A percentile compares a stretch with the other conserved stretches of the same genome.
These are phyloP conservation scores for Cucumis hystrix DNA, from an alignment of 306 rosid species.

Conservation along the genomic window DNA sequence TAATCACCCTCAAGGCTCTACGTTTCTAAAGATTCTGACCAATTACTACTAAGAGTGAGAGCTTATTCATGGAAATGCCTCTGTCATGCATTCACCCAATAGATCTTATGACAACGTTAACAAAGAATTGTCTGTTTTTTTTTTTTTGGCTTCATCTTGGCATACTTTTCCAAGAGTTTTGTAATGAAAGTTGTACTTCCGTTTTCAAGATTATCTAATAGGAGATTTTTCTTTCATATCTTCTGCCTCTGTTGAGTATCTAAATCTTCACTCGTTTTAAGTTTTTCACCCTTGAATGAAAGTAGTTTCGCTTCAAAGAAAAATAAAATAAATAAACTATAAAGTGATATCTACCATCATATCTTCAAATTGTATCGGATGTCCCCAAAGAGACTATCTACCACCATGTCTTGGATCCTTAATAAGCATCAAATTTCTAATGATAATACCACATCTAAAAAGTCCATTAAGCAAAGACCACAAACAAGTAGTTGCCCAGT, in stretches of 20 bases:
- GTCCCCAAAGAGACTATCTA: neutral
- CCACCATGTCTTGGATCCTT: neutral
- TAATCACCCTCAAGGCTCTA: neutral
- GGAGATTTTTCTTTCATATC: neutral
- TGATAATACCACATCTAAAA: neutral
- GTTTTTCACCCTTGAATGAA: neutral
- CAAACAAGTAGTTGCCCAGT: neutral
- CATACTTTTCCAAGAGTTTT: neutral
- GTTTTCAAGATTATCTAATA: neutral
- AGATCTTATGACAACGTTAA: neutral
- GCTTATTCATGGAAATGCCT: neutral
- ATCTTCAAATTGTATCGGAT: neutral
- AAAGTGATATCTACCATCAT: neutral
- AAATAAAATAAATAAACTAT: neutral
- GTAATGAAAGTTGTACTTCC: neutral
- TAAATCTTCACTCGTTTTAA: neutral
- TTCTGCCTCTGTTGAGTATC: neutral
- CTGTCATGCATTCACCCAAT: neutral
- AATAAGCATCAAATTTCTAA: neutral
- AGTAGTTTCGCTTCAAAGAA: neutral
- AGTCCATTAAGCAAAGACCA: neutral
- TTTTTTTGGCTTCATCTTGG: neutral
- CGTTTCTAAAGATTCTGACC: neutral
- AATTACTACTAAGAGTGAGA: neutral
- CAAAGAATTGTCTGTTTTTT: neutral